Evolutionary conservation across 306 rosid species (phyloP).

Genomic region (Macrotyloma uniflorum): DNA sequence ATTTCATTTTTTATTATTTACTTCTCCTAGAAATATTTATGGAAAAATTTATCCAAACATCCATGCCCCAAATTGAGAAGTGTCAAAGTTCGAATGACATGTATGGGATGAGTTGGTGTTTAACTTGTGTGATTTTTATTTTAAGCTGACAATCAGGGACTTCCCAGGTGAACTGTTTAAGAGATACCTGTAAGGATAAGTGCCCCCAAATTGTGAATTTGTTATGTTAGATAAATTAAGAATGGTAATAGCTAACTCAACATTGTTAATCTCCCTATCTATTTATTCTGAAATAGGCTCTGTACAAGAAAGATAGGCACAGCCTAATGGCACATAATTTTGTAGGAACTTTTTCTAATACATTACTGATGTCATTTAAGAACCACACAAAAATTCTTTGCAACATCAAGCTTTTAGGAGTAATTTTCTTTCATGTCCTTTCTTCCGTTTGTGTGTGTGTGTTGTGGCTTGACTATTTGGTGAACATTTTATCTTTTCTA

Average conservation of each 20-base stretch:
- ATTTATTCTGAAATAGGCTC: neutral
- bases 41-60: neutral
- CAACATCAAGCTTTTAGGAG: neutral
- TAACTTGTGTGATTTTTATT: neutral
- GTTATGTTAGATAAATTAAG: neutral
- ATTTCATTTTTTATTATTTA: too few species aligned
- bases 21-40: too few species aligned
- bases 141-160: neutral
- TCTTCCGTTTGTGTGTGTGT: neutral
- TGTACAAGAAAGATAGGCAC: neutral
- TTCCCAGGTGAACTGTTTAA: neutral
- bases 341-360: neutral
- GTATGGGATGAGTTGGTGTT: neutral
- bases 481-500: neutral
- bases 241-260: neutral
- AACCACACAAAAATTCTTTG: neutral
- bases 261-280: neutral
- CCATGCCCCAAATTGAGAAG: neutral
- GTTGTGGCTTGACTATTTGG: constrained; percentile 4
- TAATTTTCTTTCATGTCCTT: neutral
- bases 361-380: neutral
- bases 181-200: neutral
- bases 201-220: neutral
- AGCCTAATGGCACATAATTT: neutral
- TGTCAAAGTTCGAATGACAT: neutral